Conservation (phyloP, 1,284 basidiomycete species). For the Xerocomus amazonicus region DNA sequence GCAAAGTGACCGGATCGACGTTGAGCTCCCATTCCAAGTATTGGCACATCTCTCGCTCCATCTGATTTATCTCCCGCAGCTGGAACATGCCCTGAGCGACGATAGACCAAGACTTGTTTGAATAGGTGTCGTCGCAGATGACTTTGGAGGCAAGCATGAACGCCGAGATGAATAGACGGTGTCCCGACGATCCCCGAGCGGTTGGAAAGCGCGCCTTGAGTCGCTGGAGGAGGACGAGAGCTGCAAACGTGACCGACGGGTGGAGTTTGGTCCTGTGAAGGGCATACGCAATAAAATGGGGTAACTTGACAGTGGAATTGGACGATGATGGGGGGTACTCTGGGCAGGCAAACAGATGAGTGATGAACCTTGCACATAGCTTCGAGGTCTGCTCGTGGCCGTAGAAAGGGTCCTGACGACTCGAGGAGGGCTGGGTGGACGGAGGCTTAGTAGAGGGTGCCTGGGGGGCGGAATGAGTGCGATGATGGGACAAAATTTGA, state of each 20-base stretch:
- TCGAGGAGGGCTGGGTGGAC: constrained; percentile 28
- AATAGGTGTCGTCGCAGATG: constrained; percentile 94
- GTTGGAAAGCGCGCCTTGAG: constrained; percentile 90
- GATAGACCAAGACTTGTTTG: constrained; percentile 94
- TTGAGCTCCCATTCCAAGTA: constrained; percentile 91
- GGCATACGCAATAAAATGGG: constrained; percentile 85
- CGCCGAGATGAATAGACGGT: constrained; percentile 87
- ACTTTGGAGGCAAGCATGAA: constrained; percentile 93
- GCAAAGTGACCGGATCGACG: constrained; percentile 64
- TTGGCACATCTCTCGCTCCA: constrained; percentile 92
- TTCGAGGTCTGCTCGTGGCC: constrained; percentile 70
- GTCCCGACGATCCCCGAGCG: constrained; percentile 87
- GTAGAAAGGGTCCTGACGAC: constrained; percentile 64
- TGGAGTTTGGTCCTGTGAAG: constrained; percentile 87
- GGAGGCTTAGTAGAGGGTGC: constrained; percentile 27
- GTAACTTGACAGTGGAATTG: constrained; percentile 59
- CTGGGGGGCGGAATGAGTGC: constrained; percentile 13
- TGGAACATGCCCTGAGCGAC: constrained; percentile 92
- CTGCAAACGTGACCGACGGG: constrained; percentile 78
- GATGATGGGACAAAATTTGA: neutral
- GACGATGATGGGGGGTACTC: constrained; percentile 53
- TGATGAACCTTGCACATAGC: constrained; percentile 73
- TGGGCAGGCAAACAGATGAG: constrained; percentile 74
- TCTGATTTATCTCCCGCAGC: constrained; percentile 90
- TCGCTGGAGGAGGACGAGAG: constrained; percentile 80